Conservation (phyloP, 2,329 filamentous ascomycete species). For the Epicoccum nigrum region DNA sequence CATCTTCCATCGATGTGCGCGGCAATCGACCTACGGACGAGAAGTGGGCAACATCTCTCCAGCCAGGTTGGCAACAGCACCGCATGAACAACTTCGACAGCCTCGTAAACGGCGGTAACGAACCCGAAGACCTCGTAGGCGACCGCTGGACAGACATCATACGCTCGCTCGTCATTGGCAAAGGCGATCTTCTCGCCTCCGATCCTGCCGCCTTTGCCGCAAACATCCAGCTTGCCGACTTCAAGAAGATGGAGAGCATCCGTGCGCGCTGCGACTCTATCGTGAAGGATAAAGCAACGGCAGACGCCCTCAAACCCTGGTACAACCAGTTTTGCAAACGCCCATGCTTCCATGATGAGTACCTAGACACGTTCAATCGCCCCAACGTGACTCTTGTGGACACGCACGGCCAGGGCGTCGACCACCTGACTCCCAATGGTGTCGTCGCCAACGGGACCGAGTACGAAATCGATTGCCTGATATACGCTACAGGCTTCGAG, state of each 20-base stretch:
- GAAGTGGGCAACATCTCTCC: slow-evolving; percentile 19
- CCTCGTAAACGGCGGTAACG: slow-evolving; percentile 42
- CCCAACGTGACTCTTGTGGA: slow-evolving; percentile 66
- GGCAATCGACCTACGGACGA: slow-evolving; percentile 29
- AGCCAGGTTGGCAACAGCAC: slow-evolving; percentile 57
- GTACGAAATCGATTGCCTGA: slow-evolving; percentile 56
- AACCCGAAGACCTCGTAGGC: slow-evolving; percentile 51
- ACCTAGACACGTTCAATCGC: slow-evolving; percentile 64
- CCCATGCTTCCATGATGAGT: slow-evolving; percentile 66
- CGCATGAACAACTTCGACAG: slow-evolving; percentile 55
- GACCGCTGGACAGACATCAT: slow-evolving; percentile 57
- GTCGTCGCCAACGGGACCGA: slow-evolving; percentile 57
- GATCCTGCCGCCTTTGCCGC: slow-evolving; percentile 25
- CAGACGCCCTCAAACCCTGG: slow-evolving; percentile 63
- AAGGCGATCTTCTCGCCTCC: slow-evolving; percentile 9
- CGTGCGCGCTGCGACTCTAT: slow-evolving; percentile 56
- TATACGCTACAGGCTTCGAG: slow-evolving; percentile 56
- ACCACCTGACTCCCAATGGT: slow-evolving; percentile 47
- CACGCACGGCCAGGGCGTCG: slow-evolving; percentile 61
- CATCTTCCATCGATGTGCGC: slow-evolving; percentile 51
- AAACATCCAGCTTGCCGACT: slow-evolving; percentile 31
- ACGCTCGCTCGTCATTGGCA: slow-evolving; percentile 17
- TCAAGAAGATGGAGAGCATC: slow-evolving; percentile 53
- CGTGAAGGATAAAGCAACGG: slow-evolving; percentile 61
- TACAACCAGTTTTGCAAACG: slow-evolving; percentile 69